A percentile compares a stretch with the other conserved stretches of the same genome.
phyloP scores from a whole-genome alignment of 2,329 filamentous ascomycete genomes.

The Chalaropsis thielavioides region DNA sequence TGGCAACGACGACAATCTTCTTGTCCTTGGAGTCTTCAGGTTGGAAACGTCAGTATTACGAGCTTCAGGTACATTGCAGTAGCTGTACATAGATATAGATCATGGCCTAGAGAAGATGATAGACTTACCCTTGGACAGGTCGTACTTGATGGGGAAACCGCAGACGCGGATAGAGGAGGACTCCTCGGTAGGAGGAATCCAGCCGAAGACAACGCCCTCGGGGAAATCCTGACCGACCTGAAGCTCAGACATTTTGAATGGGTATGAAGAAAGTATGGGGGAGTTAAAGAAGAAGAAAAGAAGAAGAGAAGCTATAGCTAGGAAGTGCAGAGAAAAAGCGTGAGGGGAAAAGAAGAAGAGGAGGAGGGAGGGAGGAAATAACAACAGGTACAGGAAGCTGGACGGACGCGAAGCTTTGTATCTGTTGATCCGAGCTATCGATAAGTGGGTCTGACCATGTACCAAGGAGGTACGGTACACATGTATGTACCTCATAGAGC shows the following conservation, averaged over 20 bases:
- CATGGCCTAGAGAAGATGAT: neutral
- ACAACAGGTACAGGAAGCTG: neutral
- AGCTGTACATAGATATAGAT: neutral
- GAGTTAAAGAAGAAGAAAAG: neutral
- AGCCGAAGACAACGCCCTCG: constrained; percentile 64
- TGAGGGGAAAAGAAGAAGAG: neutral
- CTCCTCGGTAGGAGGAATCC: constrained; percentile 63
- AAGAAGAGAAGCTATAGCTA: neutral
- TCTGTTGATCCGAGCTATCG: constrained; percentile 6
- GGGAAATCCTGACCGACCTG: constrained; percentile 77
- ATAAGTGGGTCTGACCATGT: constrained; percentile 1
- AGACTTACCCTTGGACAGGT: constrained; percentile 56
- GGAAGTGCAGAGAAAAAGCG: neutral
- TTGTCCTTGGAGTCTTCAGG: constrained; percentile 39
- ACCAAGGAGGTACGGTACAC: neutral
- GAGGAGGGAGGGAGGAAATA: neutral
- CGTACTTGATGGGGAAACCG: constrained; percentile 61
- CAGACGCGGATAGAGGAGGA: constrained; percentile 55
- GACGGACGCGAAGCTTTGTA: constrained; percentile 1
- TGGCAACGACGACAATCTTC: constrained; percentile 41
- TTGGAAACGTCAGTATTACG: neutral
- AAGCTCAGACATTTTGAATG: constrained; percentile 43
- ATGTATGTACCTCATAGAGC: constrained; percentile 6
- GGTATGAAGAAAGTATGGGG: neutral
- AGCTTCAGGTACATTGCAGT: neutral